Evolutionary conservation across 1,284 basidiomycete genomes (phyloP), one percentile per base, ranked within the genome.

Genomic region (Salmacisia buchloeana): DNA sequence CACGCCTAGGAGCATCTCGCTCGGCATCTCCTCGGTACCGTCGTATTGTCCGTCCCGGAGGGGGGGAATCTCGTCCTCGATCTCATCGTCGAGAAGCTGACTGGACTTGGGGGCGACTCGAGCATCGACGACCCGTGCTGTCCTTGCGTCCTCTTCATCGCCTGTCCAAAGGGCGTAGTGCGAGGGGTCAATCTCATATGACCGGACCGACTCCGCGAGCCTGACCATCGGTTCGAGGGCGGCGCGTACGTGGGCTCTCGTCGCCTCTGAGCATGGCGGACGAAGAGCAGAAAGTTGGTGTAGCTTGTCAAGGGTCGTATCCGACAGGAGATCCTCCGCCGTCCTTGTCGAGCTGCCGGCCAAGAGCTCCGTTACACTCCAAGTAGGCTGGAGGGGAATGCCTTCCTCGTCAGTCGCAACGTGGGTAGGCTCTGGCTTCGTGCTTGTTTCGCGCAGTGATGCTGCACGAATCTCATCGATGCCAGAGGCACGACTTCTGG

Each of bases 1-100:
- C 49, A 54, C 34, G 3, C 49, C 49, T 13, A 54, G 29, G 29
- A 54, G 34, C 49, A 54, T 31, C 25, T 54, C 49, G 29, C 27
- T 31, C 31, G 49, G 49, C 49, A 54, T 33, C 27, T 54, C 49
- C 27, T 54, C 49, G 6, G 49, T 54, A 9, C 49, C 49, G 34
- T 54, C 49, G 21, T 15, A 54, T 33, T 54, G 29, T 6, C 49
- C 49, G 29, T 54, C 49, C 29, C 13, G n/a, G 29, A 54, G 29
- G 29, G 9, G 29, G 25, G 49, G 49, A 27, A 31, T 54, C 49
- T 54, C 49, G 27, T 54, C 49, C 13, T 31, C 49, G 0, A 54
- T n/a, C 4, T 18, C 29, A 3, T 54, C 49, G 18, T 29, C 27
- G 15, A 33, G 15, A 25, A 10, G 29, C 29, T 31, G 7, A 15